phyloP scores from a whole-genome alignment of 1,284 basidiomycete genomes.

The Boletellus sp. region DNA sequence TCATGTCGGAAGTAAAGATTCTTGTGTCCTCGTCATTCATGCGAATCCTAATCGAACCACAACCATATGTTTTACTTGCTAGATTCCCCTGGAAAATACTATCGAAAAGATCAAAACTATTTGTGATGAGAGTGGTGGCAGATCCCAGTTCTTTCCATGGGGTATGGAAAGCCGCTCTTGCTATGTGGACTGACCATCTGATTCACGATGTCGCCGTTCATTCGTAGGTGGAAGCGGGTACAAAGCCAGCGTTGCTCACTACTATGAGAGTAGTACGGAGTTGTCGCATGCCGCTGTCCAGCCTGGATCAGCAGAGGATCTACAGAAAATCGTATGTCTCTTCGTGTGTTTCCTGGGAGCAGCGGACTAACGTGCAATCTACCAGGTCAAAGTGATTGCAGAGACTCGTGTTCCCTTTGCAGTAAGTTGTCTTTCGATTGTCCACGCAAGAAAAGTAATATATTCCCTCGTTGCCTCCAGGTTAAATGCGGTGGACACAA shows the following conservation, averaged over 20 bases:
- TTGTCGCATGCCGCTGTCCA: constrained; percentile 9
- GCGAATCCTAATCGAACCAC: not conserved
- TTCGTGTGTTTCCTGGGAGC: no score
- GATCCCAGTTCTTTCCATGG: constrained; percentile 4
- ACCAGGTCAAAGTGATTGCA: not conserved
- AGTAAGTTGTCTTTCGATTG: not conserved
- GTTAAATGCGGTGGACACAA: constrained; percentile 6
- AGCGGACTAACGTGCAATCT: not conserved
- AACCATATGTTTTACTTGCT: not conserved
- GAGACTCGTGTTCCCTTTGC: not conserved
- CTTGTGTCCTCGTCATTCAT: not conserved
- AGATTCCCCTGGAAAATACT: not conserved
- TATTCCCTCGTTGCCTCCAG: not conserved
- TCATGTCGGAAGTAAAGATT: not conserved
- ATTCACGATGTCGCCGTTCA: not conserved
- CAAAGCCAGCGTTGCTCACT: constrained; percentile 7
- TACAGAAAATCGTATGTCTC: constrained; percentile 1
- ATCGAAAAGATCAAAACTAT: not conserved
- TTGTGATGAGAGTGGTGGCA: constrained; percentile 1
- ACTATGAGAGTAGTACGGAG: constrained; percentile 10
- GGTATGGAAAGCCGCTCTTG: not conserved
- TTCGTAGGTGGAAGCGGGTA: constrained; percentile 10
- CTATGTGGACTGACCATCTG: not conserved
- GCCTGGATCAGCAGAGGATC: constrained; percentile 4
- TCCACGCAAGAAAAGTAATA: not conserved